Evolutionary conservation across 2,329 filamentous ascomycete species (phyloP), one percentile per base, ranked within the genome.

Genomic region (Fusarium piperis): DNA sequence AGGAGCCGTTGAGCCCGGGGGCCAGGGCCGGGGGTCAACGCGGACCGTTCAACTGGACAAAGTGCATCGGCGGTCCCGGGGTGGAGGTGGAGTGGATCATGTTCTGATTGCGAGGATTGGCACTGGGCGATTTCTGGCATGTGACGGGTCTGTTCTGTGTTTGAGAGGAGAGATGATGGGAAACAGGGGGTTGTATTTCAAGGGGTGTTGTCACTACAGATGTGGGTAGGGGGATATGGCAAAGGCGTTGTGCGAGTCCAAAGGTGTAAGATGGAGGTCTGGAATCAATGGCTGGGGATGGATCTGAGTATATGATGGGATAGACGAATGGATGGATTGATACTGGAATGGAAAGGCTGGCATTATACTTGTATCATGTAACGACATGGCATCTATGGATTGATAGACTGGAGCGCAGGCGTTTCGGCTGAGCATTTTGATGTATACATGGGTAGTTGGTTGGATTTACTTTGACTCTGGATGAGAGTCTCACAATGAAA

Each of bases 1-100:
- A 82, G 30, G 79, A 81, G 58, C 75, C 77, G 53, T 71, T 77
- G 20, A 80, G 76, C 56, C 78, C 79, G 20, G 79, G 74, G 23
- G 68, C 76, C 18, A 76, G 66, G 75, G 76, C 82, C 57, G 80
- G 79, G 52, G 79, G 78, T 62, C 80, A 82, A 62, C 81, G 84
- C 56, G 85, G 86, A 44, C 87, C 87, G 9, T 89, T 90, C 77
- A 87, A 85, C 80, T 90, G 88, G 88, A 84, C 86, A 3, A 85
- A 83, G 74, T 89, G 85, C 77, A 88, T 90, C 67, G 87, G 87
- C 16, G 87, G 87, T 4, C 84, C 84, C 10, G 86, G 86, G 18
- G 82, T 85, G 20, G 89, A 90, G 51, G 87, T 90, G 20, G 89
- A 91, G 80, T 91, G 89, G 89, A 91, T 91, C 76, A 91, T 91